These are phyloP conservation scores for Tephrocybe rancida DNA, from an alignment of 768 basidiomycete species.

Conservation along the genomic window DNA sequence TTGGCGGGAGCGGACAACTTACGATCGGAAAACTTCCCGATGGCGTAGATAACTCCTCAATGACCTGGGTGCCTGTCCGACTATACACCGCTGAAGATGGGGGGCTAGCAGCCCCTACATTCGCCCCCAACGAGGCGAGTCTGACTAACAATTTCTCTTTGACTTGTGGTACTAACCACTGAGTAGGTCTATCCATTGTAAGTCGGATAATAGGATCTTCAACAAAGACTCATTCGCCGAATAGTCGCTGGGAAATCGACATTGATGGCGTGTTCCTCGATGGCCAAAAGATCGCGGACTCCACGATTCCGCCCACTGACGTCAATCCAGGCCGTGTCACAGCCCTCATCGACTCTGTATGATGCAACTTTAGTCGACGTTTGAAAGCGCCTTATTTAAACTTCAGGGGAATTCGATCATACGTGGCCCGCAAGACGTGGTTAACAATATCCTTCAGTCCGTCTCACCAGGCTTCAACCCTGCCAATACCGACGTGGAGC, in stretches of 20 bases:
- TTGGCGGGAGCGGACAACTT: slow-evolving; percentile 59
- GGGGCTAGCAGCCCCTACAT: slow-evolving; percentile 53
- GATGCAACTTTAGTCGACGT: not conserved
- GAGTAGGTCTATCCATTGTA: slow-evolving; percentile 40
- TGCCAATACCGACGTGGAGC: slow-evolving; percentile 19
- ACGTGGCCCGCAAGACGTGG: slow-evolving; percentile 70
- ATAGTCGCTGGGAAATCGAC: slow-evolving; percentile 64
- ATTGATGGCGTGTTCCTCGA: slow-evolving; percentile 69
- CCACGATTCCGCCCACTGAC: slow-evolving; percentile 44
- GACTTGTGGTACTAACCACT: not conserved
- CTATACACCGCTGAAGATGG: slow-evolving; percentile 54
- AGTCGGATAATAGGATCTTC: slow-evolving; percentile 4
- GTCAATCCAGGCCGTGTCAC: slow-evolving; percentile 42
- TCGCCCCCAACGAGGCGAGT: slow-evolving; percentile 61
- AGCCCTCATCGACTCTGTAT: slow-evolving; percentile 68
- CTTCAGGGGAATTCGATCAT: slow-evolving; percentile 72
- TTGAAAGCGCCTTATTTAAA: not conserved
- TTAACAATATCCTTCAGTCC: slow-evolving; percentile 44
- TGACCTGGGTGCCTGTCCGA: slow-evolving; percentile 72
- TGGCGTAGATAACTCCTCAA: slow-evolving; percentile 50
- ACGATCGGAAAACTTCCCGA: slow-evolving; percentile 65
- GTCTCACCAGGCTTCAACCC: slow-evolving; percentile 39
- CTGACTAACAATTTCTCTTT: not conserved
- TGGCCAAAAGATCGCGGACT: slow-evolving; percentile 53
- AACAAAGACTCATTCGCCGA: not conserved